Conservation (phyloP, 768 basidiomycete genomes). For the Naganishia onofrii region DNA sequence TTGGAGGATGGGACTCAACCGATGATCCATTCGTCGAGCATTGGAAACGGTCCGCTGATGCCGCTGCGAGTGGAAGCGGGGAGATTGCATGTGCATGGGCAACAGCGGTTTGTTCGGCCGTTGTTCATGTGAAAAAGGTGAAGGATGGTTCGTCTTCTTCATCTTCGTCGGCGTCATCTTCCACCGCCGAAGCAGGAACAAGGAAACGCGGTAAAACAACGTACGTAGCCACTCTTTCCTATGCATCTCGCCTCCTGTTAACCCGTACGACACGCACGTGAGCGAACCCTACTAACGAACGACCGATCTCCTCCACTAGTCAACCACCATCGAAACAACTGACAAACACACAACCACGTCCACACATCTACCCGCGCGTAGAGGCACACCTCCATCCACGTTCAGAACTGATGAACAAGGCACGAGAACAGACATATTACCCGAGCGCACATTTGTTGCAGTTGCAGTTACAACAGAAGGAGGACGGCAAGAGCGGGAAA, state of each 20-base stretch:
- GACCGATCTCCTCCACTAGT: not conserved
- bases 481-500: constrained; percentile 43
- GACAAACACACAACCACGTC: not conserved
- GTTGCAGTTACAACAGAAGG: constrained; percentile 32
- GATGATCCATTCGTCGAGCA: constrained; percentile 89
- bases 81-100: constrained; percentile 71
- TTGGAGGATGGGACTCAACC: constrained; percentile 76
- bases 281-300: too few species aligned
- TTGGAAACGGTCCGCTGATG: constrained; percentile 61
- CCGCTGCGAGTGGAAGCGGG: not conserved
- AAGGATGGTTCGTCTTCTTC: not conserved
- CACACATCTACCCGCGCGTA: not conserved
- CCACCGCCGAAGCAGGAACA: not conserved
- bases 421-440: constrained; percentile 42
- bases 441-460: constrained; percentile 16
- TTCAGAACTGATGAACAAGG: constrained; percentile 34
- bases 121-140: constrained; percentile 41
- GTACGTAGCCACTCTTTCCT: not conserved
- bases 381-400: constrained; percentile 32
- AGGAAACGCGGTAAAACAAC: constrained; percentile 33
- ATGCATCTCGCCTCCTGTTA: too few species aligned
- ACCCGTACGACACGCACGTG: too few species aligned
- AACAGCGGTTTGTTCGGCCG: constrained; percentile 68
- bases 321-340: not conserved
- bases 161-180: not conserved